Conservation (phyloP, 1,139 yeast species). For the Blastobotrys petasosporus region DNA sequence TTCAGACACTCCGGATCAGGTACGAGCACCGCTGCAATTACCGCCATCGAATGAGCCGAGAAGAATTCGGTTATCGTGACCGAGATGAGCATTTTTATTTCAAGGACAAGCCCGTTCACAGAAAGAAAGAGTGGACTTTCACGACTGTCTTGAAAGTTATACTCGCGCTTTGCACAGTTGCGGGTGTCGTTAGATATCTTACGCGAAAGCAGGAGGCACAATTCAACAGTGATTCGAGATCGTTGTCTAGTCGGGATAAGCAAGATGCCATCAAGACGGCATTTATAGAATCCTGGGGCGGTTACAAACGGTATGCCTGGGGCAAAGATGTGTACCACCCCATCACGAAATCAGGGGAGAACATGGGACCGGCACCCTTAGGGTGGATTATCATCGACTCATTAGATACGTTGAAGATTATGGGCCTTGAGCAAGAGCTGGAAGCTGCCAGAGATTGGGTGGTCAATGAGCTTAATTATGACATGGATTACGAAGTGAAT, state of each 20-base stretch:
- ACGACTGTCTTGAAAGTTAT: not conserved
- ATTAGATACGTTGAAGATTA: constrained; percentile 73
- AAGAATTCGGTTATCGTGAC: no score
- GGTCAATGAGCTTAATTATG: constrained; percentile 48
- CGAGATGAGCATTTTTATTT: no score
- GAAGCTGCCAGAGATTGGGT: constrained; percentile 71
- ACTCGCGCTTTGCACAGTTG: no score
- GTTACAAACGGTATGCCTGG: constrained; percentile 75
- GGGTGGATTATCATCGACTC: constrained; percentile 97
- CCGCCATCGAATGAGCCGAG: no score
- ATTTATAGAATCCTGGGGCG: constrained; percentile 73
- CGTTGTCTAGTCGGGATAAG: constrained; percentile 36
- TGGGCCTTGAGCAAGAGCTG: constrained; percentile 69
- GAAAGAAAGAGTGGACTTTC: no score
- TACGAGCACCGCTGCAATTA: no score
- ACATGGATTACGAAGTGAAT: constrained; percentile 69
- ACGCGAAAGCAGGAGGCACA: no score
- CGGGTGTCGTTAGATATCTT: no score
- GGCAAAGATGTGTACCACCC: constrained; percentile 71
- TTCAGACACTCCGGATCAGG: no score
- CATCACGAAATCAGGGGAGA: constrained; percentile 52
- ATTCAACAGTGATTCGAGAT: no score
- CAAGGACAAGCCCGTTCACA: no score
- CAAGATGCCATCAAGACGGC: constrained; percentile 55
- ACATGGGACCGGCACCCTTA: constrained; percentile 77